Base-by-base conservation (phyloP, 768 basidiomycete species). In the Arthromyces matolae region DNA sequence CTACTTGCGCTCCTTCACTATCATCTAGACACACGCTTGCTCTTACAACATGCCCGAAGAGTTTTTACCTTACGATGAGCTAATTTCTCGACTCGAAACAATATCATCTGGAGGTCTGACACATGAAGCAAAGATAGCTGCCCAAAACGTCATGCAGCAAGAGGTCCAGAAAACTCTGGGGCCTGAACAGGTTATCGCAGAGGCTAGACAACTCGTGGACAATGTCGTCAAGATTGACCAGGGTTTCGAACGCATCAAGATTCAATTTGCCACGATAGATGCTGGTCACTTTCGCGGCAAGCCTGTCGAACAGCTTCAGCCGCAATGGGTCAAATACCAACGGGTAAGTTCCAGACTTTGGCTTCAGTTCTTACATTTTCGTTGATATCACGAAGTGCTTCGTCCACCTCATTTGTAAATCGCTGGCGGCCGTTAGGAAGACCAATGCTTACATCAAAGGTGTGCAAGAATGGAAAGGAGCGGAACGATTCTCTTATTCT, bases 201-300 rank as follows among this genome's bases (percentile, higher is more conserved):
- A 53, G 20, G 42, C 49, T 16, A 53, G 39, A 38, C 35, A 47
- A 18, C 48, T 53, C n/a, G 28, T 38, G n/a, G 44, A 50, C 5
- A 18, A 23, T 37, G 19, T 53, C 31, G 43, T 53, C 10, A 50
- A 46, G 32, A 42, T 53, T n/a, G 52, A 53, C 25, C 52, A 53
- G 25, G 48, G 44, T 20, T 50, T 53, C 23, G 52, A 53, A 38
- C 44, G 45, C 13, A 22, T 50, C 24, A 53, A 53, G 25, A 50
- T 45, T 20, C 48, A 44, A 27, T 32, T 53, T 33, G 44, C 24
- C 1, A 32, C 31, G 13, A 29, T 53, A 25, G 52, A 53, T 29
- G 29, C 3, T 18, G 25, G 23, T 5, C 22, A 22, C 7, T 50
- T 53, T 28, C 32, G 24, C 14, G 33, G 39, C n/a, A 50, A 53